Percentiles rank a stretch among this genome's conserved stretches.
Conservation (phyloP, 225 moss, liverwort and hornwort genomes). For the Lunularia cruciata region DNA sequence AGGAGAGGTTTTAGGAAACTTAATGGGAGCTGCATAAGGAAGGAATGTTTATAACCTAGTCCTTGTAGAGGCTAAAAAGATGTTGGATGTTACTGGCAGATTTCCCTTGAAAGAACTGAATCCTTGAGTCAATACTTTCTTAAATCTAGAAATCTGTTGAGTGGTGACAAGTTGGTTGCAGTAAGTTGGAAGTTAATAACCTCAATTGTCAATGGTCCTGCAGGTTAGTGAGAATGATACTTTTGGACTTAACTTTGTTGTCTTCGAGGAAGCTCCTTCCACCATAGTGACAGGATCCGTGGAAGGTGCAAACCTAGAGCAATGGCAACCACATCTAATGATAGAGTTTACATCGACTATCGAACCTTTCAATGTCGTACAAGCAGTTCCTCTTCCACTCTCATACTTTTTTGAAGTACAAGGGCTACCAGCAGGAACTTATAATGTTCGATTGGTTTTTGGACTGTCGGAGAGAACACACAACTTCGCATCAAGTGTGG, state of each 20-base stretch:
- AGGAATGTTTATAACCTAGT: no score
- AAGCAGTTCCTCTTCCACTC: constrained; percentile 48
- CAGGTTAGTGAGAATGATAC: constrained; percentile 62
- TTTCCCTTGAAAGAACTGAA: no score
- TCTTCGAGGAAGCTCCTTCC: constrained; percentile 70
- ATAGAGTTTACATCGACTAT: constrained; percentile 49
- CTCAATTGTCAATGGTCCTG: neutral
- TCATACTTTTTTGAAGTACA: constrained; percentile 79
- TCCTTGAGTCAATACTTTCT: neutral
- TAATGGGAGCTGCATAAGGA: no score
- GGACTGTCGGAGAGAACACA: constrained; percentile 56
- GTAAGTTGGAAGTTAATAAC: neutral
- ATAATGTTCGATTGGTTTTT: constrained; percentile 49
- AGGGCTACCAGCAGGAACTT: constrained; percentile 66
- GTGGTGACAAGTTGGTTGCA: neutral
- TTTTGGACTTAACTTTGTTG: constrained; percentile 63
- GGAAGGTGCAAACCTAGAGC: constrained; percentile 63
- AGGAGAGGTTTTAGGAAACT: no score
- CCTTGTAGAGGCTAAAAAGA: no score
- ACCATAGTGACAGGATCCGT: constrained; percentile 67
- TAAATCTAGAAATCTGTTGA: no score
- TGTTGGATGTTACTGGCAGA: no score
- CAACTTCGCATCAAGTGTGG: constrained; percentile 57
- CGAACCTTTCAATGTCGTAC: constrained; percentile 53
- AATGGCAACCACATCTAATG: constrained; percentile 68